Percentiles rank a stretch among this genome's conserved stretches.
phyloP scores from a whole-genome alignment of 352 stramenopile species.

The Phytophthora citrophthora region DNA sequence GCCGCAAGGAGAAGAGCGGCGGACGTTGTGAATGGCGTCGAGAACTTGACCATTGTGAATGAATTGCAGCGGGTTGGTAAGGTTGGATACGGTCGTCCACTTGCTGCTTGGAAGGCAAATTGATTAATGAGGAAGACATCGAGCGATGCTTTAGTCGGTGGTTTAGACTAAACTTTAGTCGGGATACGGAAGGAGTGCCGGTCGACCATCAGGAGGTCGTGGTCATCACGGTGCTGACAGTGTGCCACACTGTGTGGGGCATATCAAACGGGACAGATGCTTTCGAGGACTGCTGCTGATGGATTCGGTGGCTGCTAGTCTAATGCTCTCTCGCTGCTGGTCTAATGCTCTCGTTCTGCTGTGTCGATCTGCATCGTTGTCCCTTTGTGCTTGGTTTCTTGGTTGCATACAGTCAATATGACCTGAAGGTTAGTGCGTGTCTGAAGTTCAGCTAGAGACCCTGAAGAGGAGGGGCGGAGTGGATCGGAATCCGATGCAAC shows the following conservation, averaged over 20 bases:
- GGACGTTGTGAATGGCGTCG: constrained; percentile 6
- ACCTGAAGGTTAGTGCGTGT: too few relatives aligned
- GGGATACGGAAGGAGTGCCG: not conserved
- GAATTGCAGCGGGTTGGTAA: not conserved
- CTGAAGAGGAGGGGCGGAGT: not conserved
- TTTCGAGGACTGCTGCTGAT: not conserved
- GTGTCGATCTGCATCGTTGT: not conserved
- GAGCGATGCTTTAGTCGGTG: not conserved
- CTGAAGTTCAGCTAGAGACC: too few relatives aligned
- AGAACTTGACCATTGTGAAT: constrained; percentile 19
- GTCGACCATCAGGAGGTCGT: not conserved
- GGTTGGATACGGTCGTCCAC: not conserved
- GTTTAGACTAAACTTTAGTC: too few relatives aligned
- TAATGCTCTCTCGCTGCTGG: not conserved
- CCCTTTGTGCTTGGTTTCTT: too few relatives aligned
- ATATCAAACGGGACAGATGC: not conserved
- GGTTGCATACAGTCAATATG: not conserved
- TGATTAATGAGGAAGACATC: not conserved
- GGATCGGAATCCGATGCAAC: not conserved
- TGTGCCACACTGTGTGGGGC: too few relatives aligned
- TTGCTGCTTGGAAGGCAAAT: not conserved
- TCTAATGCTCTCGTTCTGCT: not conserved
- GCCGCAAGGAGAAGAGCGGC: constrained; percentile 9
- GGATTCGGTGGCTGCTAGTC: not conserved
- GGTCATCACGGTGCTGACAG: not conserved